Conservation (phyloP, 2,329 filamentous ascomycete species). For the Mycocentrospora acerina region DNA sequence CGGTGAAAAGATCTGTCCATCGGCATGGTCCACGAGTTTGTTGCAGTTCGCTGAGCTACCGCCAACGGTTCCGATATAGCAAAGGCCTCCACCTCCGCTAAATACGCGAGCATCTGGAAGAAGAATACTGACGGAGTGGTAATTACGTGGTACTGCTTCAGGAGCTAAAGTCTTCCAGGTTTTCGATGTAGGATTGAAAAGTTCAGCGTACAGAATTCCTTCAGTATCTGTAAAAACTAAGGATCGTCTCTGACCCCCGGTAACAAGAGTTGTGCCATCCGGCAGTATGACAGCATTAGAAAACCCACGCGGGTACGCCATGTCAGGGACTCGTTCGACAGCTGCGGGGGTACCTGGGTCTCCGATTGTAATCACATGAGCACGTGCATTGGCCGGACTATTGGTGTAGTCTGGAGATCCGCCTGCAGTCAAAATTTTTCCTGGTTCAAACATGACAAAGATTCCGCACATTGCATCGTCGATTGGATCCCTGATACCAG, state of each 20-base stretch:
- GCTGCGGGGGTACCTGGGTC: constrained; percentile 15
- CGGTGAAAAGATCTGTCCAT: constrained; percentile 30
- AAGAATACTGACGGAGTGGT: constrained; percentile 27
- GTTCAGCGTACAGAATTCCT: constrained; percentile 24
- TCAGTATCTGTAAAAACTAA: constrained; percentile 24
- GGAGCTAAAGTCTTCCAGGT: constrained; percentile 24
- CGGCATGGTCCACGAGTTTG: constrained; percentile 29
- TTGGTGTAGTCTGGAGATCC: constrained; percentile 28
- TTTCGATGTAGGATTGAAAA: constrained; percentile 27
- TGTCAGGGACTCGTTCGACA: constrained; percentile 27
- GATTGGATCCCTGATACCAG: constrained; percentile 20
- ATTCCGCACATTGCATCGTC: constrained; percentile 27
- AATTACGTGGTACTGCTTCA: constrained; percentile 27
- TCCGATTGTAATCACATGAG: constrained; percentile 25
- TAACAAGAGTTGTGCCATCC: constrained; percentile 30
- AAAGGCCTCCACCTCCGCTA: constrained; percentile 28
- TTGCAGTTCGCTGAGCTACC: constrained; percentile 25
- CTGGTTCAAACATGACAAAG: constrained; percentile 30
- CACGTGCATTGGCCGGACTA: constrained; percentile 18
- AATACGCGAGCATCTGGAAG: constrained; percentile 28
- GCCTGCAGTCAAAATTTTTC: constrained; percentile 27
- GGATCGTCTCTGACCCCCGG: constrained; percentile 25
- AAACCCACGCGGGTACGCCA: constrained; percentile 27
- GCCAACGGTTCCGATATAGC: constrained; percentile 18
- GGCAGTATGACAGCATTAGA: constrained; percentile 27